A percentile compares a stretch with the other conserved stretches of the same genome.
Evolutionary conservation across 352 stramenopile species (phyloP).

Genomic region (Phytopythium delawarense): DNA sequence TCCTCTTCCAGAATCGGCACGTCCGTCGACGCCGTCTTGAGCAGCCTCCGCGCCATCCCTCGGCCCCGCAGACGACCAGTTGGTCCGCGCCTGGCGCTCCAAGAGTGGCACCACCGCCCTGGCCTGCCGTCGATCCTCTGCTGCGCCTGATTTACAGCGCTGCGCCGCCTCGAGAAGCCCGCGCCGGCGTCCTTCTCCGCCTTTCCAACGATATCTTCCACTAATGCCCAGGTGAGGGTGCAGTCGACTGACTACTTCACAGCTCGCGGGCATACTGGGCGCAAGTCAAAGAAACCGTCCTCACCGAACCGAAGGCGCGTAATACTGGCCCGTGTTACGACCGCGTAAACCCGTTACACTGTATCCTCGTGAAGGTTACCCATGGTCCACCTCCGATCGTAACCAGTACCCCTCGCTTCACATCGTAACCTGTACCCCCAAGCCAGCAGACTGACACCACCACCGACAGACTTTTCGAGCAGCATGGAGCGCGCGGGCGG

Average conservation of each 20-base stretch:
- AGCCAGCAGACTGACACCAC: not conserved
- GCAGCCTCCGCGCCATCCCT: not conserved
- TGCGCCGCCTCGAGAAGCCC: too few relatives aligned
- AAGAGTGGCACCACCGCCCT: too few relatives aligned
- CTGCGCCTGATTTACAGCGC: too few relatives aligned
- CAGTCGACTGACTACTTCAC: not conserved
- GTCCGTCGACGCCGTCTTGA: constrained; percentile 11
- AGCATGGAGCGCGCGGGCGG: not conserved
- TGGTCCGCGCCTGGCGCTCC: too few relatives aligned
- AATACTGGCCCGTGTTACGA: too few relatives aligned
- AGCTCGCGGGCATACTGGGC: not conserved
- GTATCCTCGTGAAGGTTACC: not conserved
- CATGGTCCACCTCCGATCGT: not conserved
- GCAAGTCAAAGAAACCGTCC: not conserved
- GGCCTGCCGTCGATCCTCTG: too few relatives aligned
- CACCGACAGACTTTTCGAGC: not conserved
- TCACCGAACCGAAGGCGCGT: not conserved
- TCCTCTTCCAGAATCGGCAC: constrained; percentile 27
- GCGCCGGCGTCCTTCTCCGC: not conserved
- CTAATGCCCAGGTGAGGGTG: not conserved
- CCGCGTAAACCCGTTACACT: not conserved
- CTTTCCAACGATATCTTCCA: not conserved
- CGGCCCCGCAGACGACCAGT: too few relatives aligned
- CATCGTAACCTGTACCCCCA: not conserved
- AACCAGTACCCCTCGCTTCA: not conserved